A percentile compares a stretch with the other conserved stretches of the same genome.
phyloP scores from a whole-genome alignment of 371 early-diverging fungal species.

The Catenaria anguillulae region DNA sequence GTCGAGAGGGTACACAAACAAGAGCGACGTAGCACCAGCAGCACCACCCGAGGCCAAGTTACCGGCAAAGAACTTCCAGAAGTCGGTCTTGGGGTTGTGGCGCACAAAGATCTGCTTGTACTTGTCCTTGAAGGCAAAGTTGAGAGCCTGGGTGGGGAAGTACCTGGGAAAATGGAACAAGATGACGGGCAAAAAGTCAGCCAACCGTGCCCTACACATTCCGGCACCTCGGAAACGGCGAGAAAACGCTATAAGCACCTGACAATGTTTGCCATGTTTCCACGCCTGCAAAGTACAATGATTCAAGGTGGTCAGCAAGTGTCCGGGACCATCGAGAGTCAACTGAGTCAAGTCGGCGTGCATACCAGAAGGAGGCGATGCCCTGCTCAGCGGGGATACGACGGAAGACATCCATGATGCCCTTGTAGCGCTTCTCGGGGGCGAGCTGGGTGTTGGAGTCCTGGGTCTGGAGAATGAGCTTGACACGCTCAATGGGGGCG shows the following conservation, averaged over 20 bases:
- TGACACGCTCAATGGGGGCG: slow-evolving; percentile 65
- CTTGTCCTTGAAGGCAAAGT: slow-evolving; percentile 70
- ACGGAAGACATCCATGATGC: slow-evolving; percentile 41
- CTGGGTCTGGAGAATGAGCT: slow-evolving; percentile 59
- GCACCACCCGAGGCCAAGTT: slow-evolving; percentile 65
- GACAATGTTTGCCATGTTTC: slow-evolving; percentile 59
- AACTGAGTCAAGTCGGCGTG: too few species aligned
- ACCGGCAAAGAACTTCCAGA: slow-evolving; percentile 53
- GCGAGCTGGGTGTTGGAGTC: slow-evolving; percentile 45
- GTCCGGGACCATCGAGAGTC: too few species aligned
- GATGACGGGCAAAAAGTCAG: too few species aligned
- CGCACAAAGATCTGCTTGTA: slow-evolving; percentile 55
- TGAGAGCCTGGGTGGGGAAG: slow-evolving; percentile 66
- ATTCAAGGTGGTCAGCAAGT: too few species aligned
- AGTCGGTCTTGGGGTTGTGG: slow-evolving; percentile 50
- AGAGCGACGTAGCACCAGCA: slow-evolving; percentile 58
- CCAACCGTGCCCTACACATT: too few species aligned
- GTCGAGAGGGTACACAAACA: slow-evolving; percentile 58
- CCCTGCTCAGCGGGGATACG: slow-evolving; percentile 55
- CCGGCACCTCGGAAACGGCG: too few species aligned
- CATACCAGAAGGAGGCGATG: slow-evolving; percentile 37
- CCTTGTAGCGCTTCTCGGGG: slow-evolving; percentile 54
- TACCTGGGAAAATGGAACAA: too few species aligned
- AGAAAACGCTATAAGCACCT: too few species aligned
- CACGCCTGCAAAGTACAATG: slow-evolving; percentile 36